phyloP scores from a whole-genome alignment of 768 basidiomycete genomes.

The Lactarius hengduanensis region DNA sequence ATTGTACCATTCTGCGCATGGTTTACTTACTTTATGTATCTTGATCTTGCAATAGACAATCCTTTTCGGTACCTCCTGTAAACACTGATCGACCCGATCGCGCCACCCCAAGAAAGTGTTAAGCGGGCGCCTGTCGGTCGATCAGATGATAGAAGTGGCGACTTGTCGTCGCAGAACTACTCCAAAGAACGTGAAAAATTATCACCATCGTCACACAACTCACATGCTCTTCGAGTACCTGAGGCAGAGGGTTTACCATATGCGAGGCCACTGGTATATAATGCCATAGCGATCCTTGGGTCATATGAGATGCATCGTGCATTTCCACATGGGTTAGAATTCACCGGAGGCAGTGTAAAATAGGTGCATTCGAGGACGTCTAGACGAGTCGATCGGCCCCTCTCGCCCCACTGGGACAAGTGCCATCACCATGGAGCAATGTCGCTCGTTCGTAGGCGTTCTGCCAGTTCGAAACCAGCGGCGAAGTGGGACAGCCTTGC shows the following conservation, averaged over 20 bases:
- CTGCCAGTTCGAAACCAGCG: slow-evolving; percentile 61
- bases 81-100: slow-evolving; percentile 19
- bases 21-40: slow-evolving; percentile 24
- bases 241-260: slow-evolving; percentile 24
- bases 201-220: not conserved
- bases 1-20: slow-evolving; percentile 16
- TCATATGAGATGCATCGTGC: slow-evolving; percentile 18
- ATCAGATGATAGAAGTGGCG: not conserved
- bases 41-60: slow-evolving; percentile 19
- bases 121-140: not conserved
- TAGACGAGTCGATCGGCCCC: not conserved
- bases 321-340: slow-evolving; percentile 8
- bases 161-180: slow-evolving; percentile 3
- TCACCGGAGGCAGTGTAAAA: slow-evolving; percentile 15
- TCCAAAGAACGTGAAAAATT: not conserved
- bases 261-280: not conserved
- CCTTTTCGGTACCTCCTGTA: slow-evolving; percentile 3
- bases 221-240: slow-evolving; percentile 9
- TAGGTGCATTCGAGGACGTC: slow-evolving; percentile 7
- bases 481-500: slow-evolving; percentile 78
- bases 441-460: slow-evolving; percentile 36
- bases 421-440: slow-evolving; percentile 1
- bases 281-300: slow-evolving; percentile 10
- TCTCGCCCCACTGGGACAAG: not conserved
- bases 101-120: not conserved